Evolutionary conservation across 2,329 filamentous ascomycete genomes (phyloP).

Genomic region (Madurella fahalii): DNA sequence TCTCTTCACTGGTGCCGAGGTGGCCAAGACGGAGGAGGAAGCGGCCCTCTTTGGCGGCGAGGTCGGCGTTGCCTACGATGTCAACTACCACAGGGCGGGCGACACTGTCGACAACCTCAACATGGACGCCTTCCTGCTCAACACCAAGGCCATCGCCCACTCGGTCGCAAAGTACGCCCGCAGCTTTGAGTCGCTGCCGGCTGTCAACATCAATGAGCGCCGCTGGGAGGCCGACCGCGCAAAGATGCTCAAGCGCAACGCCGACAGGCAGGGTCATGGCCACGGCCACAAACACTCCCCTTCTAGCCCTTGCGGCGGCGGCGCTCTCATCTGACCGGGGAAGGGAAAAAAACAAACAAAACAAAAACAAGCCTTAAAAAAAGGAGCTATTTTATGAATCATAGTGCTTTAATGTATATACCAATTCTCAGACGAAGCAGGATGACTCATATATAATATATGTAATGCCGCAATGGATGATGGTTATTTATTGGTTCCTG

Average conservation of each 20-base stretch:
- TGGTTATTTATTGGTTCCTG: too few species aligned
- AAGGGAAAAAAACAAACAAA: neutral
- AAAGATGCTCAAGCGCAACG: constrained; percentile 13
- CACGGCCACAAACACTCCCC: constrained; percentile 6
- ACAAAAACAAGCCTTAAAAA: too few species aligned
- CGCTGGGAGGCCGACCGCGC: constrained; percentile 20
- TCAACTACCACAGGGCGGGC: constrained; percentile 44
- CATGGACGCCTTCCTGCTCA: constrained; percentile 42
- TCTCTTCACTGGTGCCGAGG: constrained; percentile 57
- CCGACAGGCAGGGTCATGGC: constrained; percentile 13
- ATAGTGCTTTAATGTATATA: too few species aligned
- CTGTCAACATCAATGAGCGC: constrained; percentile 11
- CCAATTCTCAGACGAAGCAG: too few species aligned
- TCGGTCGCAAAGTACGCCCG: constrained; percentile 39
- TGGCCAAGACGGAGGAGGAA: constrained; percentile 50
- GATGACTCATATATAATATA: too few species aligned
- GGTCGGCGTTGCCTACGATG: constrained; percentile 46
- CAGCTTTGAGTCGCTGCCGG: constrained; percentile 35
- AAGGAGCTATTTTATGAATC: too few species aligned
- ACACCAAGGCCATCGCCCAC: constrained; percentile 41
- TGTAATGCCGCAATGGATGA: too few species aligned
- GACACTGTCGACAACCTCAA: constrained; percentile 37
- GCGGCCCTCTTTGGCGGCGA: constrained; percentile 58
- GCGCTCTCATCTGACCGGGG: constrained; percentile 2
- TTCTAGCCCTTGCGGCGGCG: constrained; percentile 22